These are phyloP conservation scores for Phytophthora constricta DNA, from an alignment of 352 stramenopile species.

Conservation along the genomic window DNA sequence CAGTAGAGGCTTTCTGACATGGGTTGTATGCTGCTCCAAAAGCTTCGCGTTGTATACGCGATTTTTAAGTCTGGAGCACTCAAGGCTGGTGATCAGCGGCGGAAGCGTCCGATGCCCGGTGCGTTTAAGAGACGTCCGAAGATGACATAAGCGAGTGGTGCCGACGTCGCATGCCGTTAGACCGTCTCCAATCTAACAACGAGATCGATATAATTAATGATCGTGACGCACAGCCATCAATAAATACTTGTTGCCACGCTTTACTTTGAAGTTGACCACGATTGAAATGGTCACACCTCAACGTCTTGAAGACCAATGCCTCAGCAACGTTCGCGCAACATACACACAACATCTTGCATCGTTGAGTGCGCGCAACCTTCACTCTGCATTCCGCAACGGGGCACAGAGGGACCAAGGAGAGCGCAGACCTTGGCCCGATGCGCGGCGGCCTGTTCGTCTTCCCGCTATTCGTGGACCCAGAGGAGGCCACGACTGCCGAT, in stretches of 20 bases:
- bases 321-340: slow-evolving; percentile 26
- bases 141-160: slow-evolving; percentile 21
- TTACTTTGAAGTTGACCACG: no score
- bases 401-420: no score
- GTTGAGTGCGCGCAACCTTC: slow-evolving; percentile 30
- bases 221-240: no score
- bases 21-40: neutral
- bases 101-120: slow-evolving; percentile 11
- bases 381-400: slow-evolving; percentile 40
- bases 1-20: no score
- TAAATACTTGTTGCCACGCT: no score
- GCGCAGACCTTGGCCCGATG: slow-evolving; percentile 40
- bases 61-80: slow-evolving; percentile 45
- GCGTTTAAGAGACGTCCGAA: slow-evolving; percentile 29
- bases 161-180: no score
- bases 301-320: no score
- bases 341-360: slow-evolving; percentile 47
- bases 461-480: slow-evolving; percentile 52
- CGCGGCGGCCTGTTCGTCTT: slow-evolving; percentile 60
- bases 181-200: no score
- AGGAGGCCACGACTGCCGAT: slow-evolving; percentile 37
- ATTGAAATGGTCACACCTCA: no score
- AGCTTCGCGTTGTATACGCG: slow-evolving; percentile 44
- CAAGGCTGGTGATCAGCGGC: slow-evolving; percentile 6
- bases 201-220: no score